Conservation (phyloP, 495 filamentous ascomycete species). For the Bacidia rubella region DNA sequence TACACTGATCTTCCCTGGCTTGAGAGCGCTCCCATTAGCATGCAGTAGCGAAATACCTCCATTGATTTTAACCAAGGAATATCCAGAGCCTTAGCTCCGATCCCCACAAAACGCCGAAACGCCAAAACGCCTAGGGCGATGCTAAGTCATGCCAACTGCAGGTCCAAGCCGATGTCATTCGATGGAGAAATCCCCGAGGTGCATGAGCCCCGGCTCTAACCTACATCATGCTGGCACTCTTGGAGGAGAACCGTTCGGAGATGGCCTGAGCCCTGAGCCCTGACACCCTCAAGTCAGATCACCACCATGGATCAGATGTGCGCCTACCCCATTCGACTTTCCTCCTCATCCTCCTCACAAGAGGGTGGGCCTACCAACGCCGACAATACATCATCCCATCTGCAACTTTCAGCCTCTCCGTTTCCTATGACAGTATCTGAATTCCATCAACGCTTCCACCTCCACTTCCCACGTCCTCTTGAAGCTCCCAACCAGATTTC, state of each 20-base stretch:
- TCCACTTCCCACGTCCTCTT: no score
- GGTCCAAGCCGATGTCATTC: background rate
- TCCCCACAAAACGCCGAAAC: background rate
- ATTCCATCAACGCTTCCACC: no score
- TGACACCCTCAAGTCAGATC: background rate
- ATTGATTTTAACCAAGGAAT: no score
- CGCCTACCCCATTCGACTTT: background rate
- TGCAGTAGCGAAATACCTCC: no score
- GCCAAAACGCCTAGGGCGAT: background rate
- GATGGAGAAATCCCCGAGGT: background rate
- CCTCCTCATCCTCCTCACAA: no score
- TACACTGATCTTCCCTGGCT: no score
- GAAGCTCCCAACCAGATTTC: no score
- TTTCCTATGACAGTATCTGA: no score
- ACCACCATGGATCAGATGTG: background rate
- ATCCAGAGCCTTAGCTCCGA: background rate
- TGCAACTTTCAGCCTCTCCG: no score
- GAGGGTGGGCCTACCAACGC: no score
- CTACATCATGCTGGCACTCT: background rate
- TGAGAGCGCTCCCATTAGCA: no score
- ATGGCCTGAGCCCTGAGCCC: background rate
- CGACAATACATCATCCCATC: no score
- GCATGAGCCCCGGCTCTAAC: background rate
- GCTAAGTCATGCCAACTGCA: background rate
- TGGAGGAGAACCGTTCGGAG: background rate